Percentiles rank a stretch among this genome's conserved stretches.
Conservation (phyloP, 225 moss, liverwort and hornwort species). For the Pseudisothecium myosuroides region DNA sequence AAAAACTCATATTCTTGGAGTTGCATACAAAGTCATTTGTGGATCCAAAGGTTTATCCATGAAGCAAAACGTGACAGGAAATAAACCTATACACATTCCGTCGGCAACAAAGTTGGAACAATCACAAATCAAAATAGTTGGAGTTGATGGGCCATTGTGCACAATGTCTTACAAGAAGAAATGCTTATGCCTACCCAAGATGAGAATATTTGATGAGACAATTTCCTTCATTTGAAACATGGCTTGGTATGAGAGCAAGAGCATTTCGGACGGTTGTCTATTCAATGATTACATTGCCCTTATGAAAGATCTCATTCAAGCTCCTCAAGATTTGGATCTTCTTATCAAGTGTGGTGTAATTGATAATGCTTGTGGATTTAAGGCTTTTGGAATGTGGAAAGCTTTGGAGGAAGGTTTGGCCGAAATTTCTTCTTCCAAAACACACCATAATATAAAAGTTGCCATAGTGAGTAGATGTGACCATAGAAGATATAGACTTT, state of each 20-base stretch:
- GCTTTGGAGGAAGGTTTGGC: accelerated
- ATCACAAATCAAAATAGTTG: not conserved
- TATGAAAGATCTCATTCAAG: not conserved
- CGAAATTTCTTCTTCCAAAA: accelerated
- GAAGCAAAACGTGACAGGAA: too few relatives aligned
- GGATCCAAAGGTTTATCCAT: not conserved
- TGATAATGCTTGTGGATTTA: not conserved
- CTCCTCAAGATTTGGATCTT: not conserved
- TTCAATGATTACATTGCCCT: not conserved
- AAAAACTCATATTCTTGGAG: not conserved
- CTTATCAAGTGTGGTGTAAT: not conserved
- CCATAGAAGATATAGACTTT: not conserved
- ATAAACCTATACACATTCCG: not conserved
- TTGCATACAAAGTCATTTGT: not conserved
- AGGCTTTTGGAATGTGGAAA: not conserved
- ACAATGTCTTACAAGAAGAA: not conserved
- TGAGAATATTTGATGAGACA: not conserved
- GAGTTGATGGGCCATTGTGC: not conserved
- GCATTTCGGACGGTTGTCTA: accelerated
- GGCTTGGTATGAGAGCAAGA: not conserved
- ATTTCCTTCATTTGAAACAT: not conserved
- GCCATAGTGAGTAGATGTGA: not conserved
- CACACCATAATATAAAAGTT: not conserved
- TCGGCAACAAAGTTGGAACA: not conserved
- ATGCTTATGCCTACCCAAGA: not conserved